Percentiles rank a stretch among this genome's conserved stretches.
phyloP scores from a whole-genome alignment of 2,329 filamentous ascomycete genomes.

The Chrysosporium keratinophilum region DNA sequence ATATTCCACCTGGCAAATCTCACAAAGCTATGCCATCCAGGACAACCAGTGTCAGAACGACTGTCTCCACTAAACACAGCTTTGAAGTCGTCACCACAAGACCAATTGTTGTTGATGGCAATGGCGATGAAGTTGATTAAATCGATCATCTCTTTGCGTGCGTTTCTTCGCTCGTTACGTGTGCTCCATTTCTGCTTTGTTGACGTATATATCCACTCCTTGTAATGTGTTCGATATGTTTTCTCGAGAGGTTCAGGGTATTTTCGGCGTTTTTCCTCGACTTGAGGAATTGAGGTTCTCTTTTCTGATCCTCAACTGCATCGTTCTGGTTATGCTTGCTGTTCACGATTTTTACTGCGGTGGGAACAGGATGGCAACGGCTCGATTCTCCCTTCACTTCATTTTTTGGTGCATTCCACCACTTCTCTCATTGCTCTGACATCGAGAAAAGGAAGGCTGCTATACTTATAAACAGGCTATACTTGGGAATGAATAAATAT shows the following conservation, averaged over 20 bases:
- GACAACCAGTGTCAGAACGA: slow-evolving; percentile 4
- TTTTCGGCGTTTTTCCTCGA: not conserved
- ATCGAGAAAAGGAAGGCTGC: too few species aligned
- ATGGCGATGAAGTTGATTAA: slow-evolving; percentile 6
- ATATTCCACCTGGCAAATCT: slow-evolving; percentile 28
- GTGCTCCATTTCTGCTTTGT: too few species aligned
- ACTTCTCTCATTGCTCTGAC: not conserved
- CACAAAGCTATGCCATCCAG: slow-evolving; percentile 6
- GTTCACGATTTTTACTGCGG: not conserved
- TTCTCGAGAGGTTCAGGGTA: too few species aligned
- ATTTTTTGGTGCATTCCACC: not conserved
- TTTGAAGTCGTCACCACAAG: slow-evolving; percentile 10
- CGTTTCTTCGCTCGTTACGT: not conserved
- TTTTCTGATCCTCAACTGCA: not conserved
- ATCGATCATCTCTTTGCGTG: not conserved
- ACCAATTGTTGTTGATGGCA: slow-evolving; percentile 5
- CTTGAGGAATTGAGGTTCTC: not conserved
- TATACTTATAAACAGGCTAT: too few species aligned
- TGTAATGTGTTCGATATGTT: not conserved
- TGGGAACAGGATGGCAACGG: not conserved
- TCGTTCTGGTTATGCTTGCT: too few species aligned
- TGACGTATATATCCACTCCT: not conserved
- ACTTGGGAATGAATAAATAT: too few species aligned
- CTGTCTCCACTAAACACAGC: slow-evolving; percentile 10
- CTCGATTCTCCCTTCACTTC: not conserved